A percentile compares a stretch with the other conserved stretches of the same genome.
These are phyloP conservation scores for Dalbergia cochinchinensis DNA, from an alignment of 306 rosid genomes.

Conservation along the genomic window DNA sequence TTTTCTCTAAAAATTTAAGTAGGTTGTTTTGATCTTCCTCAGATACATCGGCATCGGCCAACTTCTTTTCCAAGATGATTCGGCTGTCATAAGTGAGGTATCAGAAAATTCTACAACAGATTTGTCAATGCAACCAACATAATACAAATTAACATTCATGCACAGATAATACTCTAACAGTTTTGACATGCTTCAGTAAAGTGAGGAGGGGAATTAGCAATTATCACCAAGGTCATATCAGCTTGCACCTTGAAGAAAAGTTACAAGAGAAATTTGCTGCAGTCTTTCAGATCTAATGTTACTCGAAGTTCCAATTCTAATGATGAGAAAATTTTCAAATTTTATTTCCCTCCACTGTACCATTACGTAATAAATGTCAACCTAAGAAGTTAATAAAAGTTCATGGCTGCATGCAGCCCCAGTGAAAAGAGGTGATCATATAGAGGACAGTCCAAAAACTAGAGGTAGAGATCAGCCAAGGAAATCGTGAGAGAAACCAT, in stretches of 20 bases:
- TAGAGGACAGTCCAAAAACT: background rate
- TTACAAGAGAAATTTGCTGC: background rate
- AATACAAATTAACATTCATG: background rate
- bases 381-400: background rate
- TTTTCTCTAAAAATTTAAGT: conserved; percentile 88
- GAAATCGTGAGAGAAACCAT: no score
- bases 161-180: conserved; percentile 21
- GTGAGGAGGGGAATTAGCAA: conserved; percentile 15
- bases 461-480: no score
- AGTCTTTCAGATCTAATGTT: background rate
- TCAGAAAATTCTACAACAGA: conserved; percentile 1
- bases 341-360: background rate
- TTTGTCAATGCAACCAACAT: background rate
- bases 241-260: background rate
- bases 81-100: conserved; percentile 59
- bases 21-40: conserved; percentile 98
- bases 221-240: background rate
- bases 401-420: background rate
- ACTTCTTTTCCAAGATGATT: conserved; percentile 81
- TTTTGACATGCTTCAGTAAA: conserved; percentile 19
- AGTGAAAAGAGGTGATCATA: no score
- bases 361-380: background rate
- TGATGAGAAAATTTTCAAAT: no score
- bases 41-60: conserved; percentile 98
- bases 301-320: background rate